Evolutionary conservation across 768 basidiomycete genomes (phyloP), one percentile per base, ranked within the genome.

Genomic region (Tulasnella sp.): DNA sequence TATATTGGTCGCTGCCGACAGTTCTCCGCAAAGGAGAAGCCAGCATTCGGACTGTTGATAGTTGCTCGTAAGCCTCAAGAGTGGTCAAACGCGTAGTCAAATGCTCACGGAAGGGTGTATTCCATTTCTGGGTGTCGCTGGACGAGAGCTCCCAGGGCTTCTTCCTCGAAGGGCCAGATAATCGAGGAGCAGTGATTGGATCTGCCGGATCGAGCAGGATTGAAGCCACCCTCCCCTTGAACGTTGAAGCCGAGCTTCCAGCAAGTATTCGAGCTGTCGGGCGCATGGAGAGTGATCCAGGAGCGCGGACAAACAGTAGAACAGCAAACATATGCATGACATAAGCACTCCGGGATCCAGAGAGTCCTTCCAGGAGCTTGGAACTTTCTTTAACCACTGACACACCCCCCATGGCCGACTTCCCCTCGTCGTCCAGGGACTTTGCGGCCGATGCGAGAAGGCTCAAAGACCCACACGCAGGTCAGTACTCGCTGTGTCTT

Each of bases 201-300:
- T 90, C 22, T 76, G 73, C 32, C 26, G 82, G 77, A 69, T 85
- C 82, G 32, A 92, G 82, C 29, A 94, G 79, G 72, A 93, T 86
- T 8, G 91, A 59, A 8, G 52, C 52, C 29, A 59, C 12, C 16
- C 52, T 22, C 32, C 62, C 59, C 59, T 41, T 47, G 70, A 64
- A 67, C 34, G 52, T 19, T 34, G 44, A 42, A 12, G 12, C 40
- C 32, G 40, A 34, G 59, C 70, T 81, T 74, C 80, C 92, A 91
- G 82, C 79, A 92, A 94, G 70, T 91, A 90, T 77, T 86, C 90
- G 12, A 89, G 84, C 86, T 86, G 89, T 86, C 88, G 90, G 34
- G 79, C 78, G 75, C 85, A 81, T 80, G 92, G 90, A 75, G 86
- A 81, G 47, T 77, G 67, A 34, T 39, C 67, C 26, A 19, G 36